Percentiles rank a stretch among this genome's conserved stretches.
Evolutionary conservation across 1,284 basidiomycete genomes (phyloP).

Genomic region (Irpex rosettiformis): DNA sequence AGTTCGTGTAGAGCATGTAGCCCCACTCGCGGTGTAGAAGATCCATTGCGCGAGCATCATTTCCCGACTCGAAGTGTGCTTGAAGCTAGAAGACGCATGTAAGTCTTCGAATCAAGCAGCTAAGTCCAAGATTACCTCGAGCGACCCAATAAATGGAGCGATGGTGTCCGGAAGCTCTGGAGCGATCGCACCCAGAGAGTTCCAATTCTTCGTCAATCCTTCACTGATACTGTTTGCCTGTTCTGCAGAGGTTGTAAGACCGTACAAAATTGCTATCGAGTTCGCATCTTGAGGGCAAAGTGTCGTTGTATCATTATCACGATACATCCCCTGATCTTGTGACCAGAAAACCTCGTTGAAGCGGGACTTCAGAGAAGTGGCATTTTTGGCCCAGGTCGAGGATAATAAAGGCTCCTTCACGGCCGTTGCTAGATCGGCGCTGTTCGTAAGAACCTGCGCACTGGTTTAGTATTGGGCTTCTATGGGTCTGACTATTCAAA

Average conservation of each 20-base stretch:
- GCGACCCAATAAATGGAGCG: constrained; percentile 47
- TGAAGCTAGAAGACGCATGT: constrained; percentile 33
- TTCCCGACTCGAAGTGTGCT: constrained; percentile 47
- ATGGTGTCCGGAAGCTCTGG: constrained; percentile 52
- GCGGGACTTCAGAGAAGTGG: constrained; percentile 37
- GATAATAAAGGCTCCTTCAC: constrained; percentile 35
- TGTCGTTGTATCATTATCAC: constrained; percentile 41
- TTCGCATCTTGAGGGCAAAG: constrained; percentile 51
- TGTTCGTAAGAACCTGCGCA: constrained; percentile 40
- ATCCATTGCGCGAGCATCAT: constrained; percentile 45
- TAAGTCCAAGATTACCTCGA: constrained; percentile 36
- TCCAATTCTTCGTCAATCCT: constrained; percentile 46
- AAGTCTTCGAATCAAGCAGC: not conserved
- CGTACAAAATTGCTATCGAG: constrained; percentile 47
- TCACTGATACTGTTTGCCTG: constrained; percentile 41
- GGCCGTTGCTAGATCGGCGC: constrained; percentile 42
- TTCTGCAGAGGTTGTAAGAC: constrained; percentile 37
- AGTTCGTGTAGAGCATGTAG: constrained; percentile 50
- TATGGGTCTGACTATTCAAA: not conserved
- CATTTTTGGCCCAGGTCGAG: constrained; percentile 36
- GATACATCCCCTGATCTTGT: constrained; percentile 38
- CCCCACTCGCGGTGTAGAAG: constrained; percentile 48
- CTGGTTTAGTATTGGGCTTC: not conserved
- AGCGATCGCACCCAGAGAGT: constrained; percentile 42
- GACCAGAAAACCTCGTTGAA: constrained; percentile 47